Evolutionary conservation across 306 rosid species (phyloP).

Genomic region (Begonia peltatifolia): DNA sequence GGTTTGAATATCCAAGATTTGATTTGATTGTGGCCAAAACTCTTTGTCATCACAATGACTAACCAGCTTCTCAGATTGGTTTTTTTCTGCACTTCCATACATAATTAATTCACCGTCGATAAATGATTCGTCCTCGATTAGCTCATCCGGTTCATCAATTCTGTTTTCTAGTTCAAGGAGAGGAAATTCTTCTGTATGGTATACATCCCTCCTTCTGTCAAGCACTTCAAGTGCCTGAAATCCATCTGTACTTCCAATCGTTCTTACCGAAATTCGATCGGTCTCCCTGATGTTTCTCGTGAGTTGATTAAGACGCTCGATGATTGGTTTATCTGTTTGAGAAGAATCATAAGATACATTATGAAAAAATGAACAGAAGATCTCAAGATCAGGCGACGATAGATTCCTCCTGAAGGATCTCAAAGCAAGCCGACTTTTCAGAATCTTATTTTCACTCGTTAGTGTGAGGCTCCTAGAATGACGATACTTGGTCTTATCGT

Average conservation of each 20-base stretch:
- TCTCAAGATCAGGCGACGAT: constrained; percentile 62
- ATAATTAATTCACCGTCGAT: not conserved
- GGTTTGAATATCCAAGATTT: constrained; percentile 18
- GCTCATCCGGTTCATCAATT: constrained; percentile 6
- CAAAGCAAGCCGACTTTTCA: constrained; percentile 20
- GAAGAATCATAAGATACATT: constrained; percentile 32
- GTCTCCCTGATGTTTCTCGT: constrained; percentile 9
- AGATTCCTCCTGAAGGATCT: constrained; percentile 47
- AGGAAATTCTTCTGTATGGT: no score
- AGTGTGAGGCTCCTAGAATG: constrained; percentile 41
- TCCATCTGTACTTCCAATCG: constrained; percentile 8
- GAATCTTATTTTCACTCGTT: constrained; percentile 37
- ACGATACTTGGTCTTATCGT: constrained; percentile 23
- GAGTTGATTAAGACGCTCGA: constrained; percentile 8
- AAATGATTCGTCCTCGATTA: constrained; percentile 12
- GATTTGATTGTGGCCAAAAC: constrained; percentile 3
- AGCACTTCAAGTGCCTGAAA: no score
- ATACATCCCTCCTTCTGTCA: no score
- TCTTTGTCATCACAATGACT: constrained; percentile 15
- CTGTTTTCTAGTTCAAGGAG: not conserved
- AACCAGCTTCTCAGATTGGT: constrained; percentile 18
- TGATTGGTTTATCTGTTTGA: constrained; percentile 21
- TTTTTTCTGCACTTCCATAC: constrained; percentile 7
- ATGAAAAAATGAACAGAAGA: constrained; percentile 41
- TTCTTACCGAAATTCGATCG: constrained; percentile 17